Conservation (phyloP, 2,329 filamentous ascomycete genomes). For the Nectriaceae sp. region DNA sequence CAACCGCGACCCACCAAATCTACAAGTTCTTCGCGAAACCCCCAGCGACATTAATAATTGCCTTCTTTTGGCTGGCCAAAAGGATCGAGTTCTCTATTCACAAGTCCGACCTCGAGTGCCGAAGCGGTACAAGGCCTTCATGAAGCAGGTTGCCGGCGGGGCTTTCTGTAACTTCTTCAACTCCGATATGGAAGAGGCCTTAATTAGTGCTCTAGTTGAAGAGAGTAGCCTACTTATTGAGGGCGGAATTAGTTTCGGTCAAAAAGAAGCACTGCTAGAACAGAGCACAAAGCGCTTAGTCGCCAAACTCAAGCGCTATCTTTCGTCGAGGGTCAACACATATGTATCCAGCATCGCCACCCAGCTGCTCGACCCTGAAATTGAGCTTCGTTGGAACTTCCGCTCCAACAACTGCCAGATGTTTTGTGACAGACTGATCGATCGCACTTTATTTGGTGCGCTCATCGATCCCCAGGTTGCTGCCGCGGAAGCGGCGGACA, state of each 20-base stretch:
- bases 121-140: conserved; percentile 39
- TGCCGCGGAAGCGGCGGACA: no score
- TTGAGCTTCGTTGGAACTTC: conserved; percentile 33
- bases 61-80: conserved; percentile 20
- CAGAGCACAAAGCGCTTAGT: conserved; percentile 19
- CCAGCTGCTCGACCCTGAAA: conserved; percentile 28
- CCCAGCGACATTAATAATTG: conserved; percentile 20
- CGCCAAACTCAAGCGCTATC: no score
- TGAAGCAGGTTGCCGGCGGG: conserved; percentile 43
- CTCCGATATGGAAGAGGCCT: conserved; percentile 24
- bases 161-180: conserved; percentile 35
- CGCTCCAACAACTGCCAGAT: conserved; percentile 39
- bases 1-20: conserved; percentile 22
- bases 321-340: no score
- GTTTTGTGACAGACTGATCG: conserved; percentile 39
- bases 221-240: conserved; percentile 25
- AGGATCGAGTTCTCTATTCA: conserved; percentile 17
- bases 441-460: conserved; percentile 30
- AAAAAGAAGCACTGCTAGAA: conserved; percentile 15
- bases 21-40: conserved; percentile 25
- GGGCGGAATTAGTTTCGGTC: conserved; percentile 13
- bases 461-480: conserved; percentile 9
- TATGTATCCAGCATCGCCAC: conserved; percentile 35
- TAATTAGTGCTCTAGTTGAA: conserved; percentile 30
- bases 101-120: no score